These are phyloP conservation scores for Yamadazyma endophytica DNA, from an alignment of 805 yeast species.

Conservation along the genomic window DNA sequence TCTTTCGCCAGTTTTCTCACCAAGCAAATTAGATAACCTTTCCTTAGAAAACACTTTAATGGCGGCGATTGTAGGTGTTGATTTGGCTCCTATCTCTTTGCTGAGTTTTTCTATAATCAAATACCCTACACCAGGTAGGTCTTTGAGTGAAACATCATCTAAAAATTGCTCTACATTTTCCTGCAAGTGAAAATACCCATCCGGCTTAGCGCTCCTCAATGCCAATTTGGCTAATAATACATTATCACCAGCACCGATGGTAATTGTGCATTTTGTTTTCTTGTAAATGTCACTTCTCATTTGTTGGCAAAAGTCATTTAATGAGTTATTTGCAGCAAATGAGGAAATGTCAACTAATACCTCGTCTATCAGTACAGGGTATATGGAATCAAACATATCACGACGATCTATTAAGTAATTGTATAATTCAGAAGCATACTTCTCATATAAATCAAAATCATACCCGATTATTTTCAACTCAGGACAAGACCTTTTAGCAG, in stretches of 20 bases:
- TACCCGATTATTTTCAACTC: conserved; percentile 60
- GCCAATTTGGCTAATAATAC: conserved; percentile 77
- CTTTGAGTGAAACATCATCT: conserved; percentile 27
- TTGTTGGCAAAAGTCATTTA: conserved; percentile 18
- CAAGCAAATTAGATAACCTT: conserved; percentile 48
- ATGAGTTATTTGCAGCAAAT: conserved; percentile 11
- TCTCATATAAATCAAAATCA: conserved; percentile 71
- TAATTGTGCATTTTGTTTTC: conserved; percentile 60
- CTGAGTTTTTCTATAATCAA: conserved; percentile 46
- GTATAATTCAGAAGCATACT: conserved; percentile 61
- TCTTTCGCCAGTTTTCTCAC: conserved; percentile 66
- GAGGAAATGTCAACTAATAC: conserved; percentile 67
- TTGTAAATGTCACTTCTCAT: conserved; percentile 39
- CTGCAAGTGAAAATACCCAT: conserved; percentile 49
- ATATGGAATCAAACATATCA: conserved; percentile 44
- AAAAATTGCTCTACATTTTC: conserved; percentile 28
- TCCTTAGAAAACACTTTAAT: conserved; percentile 29
- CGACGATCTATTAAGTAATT: conserved; percentile 45
- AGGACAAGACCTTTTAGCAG: conserved; percentile 67
- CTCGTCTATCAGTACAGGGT: conserved; percentile 91
- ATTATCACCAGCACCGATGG: conserved; percentile 75
- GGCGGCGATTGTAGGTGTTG: conserved; percentile 31
- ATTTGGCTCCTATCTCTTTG: conserved; percentile 17
- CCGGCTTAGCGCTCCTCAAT: conserved; percentile 72
- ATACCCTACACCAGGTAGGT: conserved; percentile 63